Evolutionary conservation across 2,329 filamentous ascomycete genomes (phyloP).

Genomic region (Beauveria scarabaeidicola): DNA sequence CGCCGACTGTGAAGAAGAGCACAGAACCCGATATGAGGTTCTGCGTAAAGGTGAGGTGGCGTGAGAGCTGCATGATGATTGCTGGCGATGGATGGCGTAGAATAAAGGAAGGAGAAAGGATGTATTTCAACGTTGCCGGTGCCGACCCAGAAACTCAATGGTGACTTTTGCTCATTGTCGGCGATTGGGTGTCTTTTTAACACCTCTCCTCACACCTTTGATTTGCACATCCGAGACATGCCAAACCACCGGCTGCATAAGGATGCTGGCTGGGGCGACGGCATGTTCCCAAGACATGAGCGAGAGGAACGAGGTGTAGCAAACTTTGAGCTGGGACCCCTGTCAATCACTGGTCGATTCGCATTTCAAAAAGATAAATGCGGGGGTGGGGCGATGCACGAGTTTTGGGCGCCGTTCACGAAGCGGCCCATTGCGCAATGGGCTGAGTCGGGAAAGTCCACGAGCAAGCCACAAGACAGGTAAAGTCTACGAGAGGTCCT

Average conservation of each 20-base stretch:
- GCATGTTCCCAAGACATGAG: neutral
- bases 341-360: neutral
- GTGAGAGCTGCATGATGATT: neutral
- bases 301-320: neutral
- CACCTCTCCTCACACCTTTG: neutral
- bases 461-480: neutral
- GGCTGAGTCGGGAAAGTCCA: neutral
- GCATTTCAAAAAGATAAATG: neutral
- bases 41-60: conserved; percentile 6
- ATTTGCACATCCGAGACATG: neutral
- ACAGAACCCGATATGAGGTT: conserved; percentile 9
- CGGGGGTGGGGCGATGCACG: neutral
- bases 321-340: neutral
- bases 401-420: neutral
- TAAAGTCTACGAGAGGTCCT: neutral
- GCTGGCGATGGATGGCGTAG: neutral
- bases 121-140: neutral
- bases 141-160: neutral
- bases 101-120: neutral
- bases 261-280: neutral
- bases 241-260: neutral
- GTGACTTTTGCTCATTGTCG: neutral
- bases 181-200: neutral
- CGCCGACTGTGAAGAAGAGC: conserved; percentile 13
- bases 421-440: neutral